phyloP scores from a whole-genome alignment of 2,329 filamentous ascomycete species.

The Helotiales sp. region DNA sequence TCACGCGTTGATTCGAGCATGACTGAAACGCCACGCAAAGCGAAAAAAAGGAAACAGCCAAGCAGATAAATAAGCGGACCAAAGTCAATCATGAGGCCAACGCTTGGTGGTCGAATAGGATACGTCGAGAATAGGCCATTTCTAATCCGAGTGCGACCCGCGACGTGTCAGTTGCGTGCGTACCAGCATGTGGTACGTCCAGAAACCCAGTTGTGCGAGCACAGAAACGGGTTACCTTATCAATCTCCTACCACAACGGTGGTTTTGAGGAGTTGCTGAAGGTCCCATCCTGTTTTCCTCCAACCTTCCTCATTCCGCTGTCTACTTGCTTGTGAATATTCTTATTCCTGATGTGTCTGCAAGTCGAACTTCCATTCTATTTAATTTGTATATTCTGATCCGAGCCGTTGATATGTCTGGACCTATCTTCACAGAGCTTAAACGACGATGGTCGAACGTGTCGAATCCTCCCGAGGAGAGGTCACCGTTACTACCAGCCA shows the following conservation, averaged over 20 bases:
- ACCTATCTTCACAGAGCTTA: background rate
- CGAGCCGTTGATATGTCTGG: background rate
- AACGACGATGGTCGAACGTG: background rate
- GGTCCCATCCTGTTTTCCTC: background rate
- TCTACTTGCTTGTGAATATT: background rate
- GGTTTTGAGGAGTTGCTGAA: background rate
- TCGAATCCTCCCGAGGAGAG: background rate
- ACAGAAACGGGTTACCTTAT: constrained; percentile 2
- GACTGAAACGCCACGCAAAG: background rate
- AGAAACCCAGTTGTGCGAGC: background rate
- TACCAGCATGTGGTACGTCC: background rate
- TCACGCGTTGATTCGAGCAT: too few species aligned
- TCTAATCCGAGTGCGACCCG: background rate
- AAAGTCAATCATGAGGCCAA: constrained; percentile 1
- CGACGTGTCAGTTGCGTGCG: constrained; percentile 7
- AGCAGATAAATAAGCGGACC: background rate
- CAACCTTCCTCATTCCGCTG: background rate
- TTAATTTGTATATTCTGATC: background rate
- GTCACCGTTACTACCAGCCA: constrained; percentile 7
- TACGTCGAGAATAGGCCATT: background rate
- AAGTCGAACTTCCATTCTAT: background rate
- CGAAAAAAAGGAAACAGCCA: background rate
- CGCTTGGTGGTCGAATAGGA: background rate
- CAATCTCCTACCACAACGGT: background rate
- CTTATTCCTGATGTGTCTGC: background rate